Base-by-base conservation (phyloP, 2,329 filamentous ascomycete species). In the Epichloe typhina region DNA sequence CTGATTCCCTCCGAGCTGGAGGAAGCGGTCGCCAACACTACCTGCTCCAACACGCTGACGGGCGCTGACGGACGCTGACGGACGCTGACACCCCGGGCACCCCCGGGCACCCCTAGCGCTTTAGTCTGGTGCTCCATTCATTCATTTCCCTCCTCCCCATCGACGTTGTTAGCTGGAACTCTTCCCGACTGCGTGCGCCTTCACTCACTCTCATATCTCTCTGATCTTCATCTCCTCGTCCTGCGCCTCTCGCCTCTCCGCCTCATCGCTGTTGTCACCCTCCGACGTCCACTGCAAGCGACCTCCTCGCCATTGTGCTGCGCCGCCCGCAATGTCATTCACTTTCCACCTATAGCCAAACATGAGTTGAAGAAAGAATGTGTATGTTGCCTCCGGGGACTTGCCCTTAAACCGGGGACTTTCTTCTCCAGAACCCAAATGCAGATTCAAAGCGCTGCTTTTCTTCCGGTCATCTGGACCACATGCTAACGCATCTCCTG, bases 361-460 rank as follows among this genome's bases (percentile, higher is more conserved):
- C 61, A 68, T 69, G 68, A 67, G 56, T 59, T 65, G 64, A 60
- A 64, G 64, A 60, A 64, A 69, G 63, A 65, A 70, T 70, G 67
- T 70, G 67, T 70, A 67, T 63, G 67, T 67, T 44, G 44, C 17
- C 48, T 37, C 38, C 36, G 44, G 15, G 26, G 17, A 26, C 37
- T 33, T n/a, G 23, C 37, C 11, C 3, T 35, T 23, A 9, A 11
- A 17, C 36, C 21, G 3, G 26, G 13, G 15, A 12, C 17, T 36
- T 33, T 17, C 12, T 49, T 23, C 15, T n/a, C n/a, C 15, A 17
- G 19, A 31, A 4, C n/a, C 3, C 41, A 46, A 36, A 44, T 37
- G 42, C 17, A 41, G 38, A 45, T 51, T 47, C 49, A 35, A 40
- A 21, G 46, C 23, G 40, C 9, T 21, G 33, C 40, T 43, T 35